A percentile compares a stretch with the other conserved stretches of the same genome.
Evolutionary conservation across 1,284 basidiomycete species (phyloP).

Genomic region (Hemileia vastatrix): DNA sequence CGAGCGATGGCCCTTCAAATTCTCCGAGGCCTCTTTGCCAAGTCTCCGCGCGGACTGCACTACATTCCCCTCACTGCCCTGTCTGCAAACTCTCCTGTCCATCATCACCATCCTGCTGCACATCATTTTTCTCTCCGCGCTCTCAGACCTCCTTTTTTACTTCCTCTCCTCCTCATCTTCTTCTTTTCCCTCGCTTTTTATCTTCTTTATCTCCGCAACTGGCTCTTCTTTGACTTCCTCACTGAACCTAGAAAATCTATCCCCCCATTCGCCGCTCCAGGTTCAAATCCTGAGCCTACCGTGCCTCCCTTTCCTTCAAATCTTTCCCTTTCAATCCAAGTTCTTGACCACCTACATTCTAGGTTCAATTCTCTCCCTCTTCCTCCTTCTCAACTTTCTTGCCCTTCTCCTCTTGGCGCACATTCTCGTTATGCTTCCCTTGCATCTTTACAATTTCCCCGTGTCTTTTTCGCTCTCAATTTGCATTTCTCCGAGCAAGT

Average conservation of each 20-base stretch:
- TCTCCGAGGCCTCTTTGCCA: too few relatives aligned
- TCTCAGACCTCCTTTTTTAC: too few relatives aligned
- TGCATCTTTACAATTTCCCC: not conserved
- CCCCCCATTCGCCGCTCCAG: constrained; percentile 1
- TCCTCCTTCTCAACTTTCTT: not conserved
- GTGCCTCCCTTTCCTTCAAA: not conserved
- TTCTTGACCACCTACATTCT: not conserved
- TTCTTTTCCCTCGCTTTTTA: not conserved
- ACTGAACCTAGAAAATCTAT: not conserved
- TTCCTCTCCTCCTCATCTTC: not conserved
- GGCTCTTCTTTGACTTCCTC: constrained; percentile 4
- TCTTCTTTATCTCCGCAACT: constrained; percentile 1
- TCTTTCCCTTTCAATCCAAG: too few relatives aligned
- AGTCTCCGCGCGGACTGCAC: too few relatives aligned
- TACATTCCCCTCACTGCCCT: too few relatives aligned
- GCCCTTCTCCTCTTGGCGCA: not conserved
- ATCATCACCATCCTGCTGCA: too few relatives aligned
- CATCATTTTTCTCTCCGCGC: too few relatives aligned
- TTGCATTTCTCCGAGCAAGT: not conserved
- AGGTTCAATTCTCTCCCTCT: too few relatives aligned
- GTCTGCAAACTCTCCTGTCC: too few relatives aligned
- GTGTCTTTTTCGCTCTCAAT: constrained; percentile 4
- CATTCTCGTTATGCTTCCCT: not conserved
- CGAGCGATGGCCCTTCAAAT: too few relatives aligned
- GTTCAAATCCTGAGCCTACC: not conserved